Percentiles rank a stretch among this genome's conserved stretches.
phyloP scores from a whole-genome alignment of 176 grass and related monocot species.

The Stipa capillata region DNA sequence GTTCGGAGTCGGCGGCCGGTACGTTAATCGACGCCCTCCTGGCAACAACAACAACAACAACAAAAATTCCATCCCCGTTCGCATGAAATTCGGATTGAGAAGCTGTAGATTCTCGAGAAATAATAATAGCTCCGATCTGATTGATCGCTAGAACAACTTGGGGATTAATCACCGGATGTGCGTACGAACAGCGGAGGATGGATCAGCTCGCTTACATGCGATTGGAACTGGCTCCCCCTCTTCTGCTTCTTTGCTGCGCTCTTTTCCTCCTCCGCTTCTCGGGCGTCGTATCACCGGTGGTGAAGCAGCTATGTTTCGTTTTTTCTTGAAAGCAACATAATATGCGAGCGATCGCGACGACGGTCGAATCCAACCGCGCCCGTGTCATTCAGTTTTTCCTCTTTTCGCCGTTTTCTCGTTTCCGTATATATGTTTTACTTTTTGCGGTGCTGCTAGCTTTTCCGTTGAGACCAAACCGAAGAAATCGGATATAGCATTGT shows the following conservation, averaged over 20 bases:
- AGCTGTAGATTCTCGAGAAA: not conserved
- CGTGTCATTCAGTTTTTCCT: too few relatives aligned
- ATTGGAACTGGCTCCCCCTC: constrained; percentile 5
- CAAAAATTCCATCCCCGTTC: not conserved
- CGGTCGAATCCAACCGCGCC: too few relatives aligned
- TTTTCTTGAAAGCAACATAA: too few relatives aligned
- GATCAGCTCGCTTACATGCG: constrained; percentile 32
- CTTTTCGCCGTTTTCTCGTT: too few relatives aligned
- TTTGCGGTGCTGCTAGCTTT: too few relatives aligned
- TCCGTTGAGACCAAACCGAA: too few relatives aligned
- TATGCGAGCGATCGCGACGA: too few relatives aligned
- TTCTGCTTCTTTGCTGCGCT: not conserved
- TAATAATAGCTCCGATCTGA: not conserved
- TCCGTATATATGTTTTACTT: too few relatives aligned
- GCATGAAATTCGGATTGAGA: not conserved
- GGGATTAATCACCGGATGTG: not conserved
- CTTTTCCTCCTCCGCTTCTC: not conserved
- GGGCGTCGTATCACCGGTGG: not conserved
- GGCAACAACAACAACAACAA: not conserved
- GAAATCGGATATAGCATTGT: too few relatives aligned
- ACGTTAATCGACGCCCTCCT: constrained; percentile 97
- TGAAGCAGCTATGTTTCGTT: too few relatives aligned
- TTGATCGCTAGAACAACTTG: not conserved
- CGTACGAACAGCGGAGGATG: not conserved
- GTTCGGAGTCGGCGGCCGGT: constrained; percentile 75